Base-by-base conservation (phyloP, 768 basidiomycete genomes). In the Tephrocybe sp. region DNA sequence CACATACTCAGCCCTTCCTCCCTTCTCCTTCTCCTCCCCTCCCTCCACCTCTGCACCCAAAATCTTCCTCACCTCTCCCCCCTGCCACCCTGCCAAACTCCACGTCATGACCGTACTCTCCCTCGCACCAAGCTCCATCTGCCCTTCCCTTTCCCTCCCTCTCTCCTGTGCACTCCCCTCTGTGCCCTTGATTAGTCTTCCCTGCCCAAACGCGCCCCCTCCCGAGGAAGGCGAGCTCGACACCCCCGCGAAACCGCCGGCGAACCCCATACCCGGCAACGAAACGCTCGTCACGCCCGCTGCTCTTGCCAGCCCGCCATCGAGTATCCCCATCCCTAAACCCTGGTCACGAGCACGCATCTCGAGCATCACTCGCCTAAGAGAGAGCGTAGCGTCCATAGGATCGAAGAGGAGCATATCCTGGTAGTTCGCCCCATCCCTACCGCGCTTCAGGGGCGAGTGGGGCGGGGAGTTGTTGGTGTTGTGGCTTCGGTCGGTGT, bases 381-480 rank as follows among this genome's bases (percentile, higher is more conserved):
- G 67, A 0, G 79, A 78, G 18, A 90, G 70, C 3, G 75, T 67
- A 0, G 80, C 79, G 34, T 81, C 79, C 0, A 65, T 65, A 0
- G 85, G 80, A 59, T 90, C 85, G 58, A 90, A 88, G 2, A 89
- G 59, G 15, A 90, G 73, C 3, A 88, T 54, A 51, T 90, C 87
- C 62, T 86, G 86, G 57, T 76, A 79, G 52, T 83, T 81, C 17
- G 65, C 64, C 11, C n/a, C n/a, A n/a, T n/a, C n/a, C n/a, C n/a
- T 73, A 69, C 15, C 70, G 64, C 5, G 18, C 56, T 52, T 28
- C 69, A 59, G 38, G 59, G 23, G 67, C 59, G 54, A 68, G 5
- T 30, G 28, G 8, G 42, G 59, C 58, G 57, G 67, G 37, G 40
- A 28, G 4, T 25, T 55, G 68, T 38, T 67, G 54, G 18, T n/a